A percentile compares a stretch with the other conserved stretches of the same genome.
Evolutionary conservation across 1,139 yeast species (phyloP).

Genomic region (Yamadazyma dendronema): DNA sequence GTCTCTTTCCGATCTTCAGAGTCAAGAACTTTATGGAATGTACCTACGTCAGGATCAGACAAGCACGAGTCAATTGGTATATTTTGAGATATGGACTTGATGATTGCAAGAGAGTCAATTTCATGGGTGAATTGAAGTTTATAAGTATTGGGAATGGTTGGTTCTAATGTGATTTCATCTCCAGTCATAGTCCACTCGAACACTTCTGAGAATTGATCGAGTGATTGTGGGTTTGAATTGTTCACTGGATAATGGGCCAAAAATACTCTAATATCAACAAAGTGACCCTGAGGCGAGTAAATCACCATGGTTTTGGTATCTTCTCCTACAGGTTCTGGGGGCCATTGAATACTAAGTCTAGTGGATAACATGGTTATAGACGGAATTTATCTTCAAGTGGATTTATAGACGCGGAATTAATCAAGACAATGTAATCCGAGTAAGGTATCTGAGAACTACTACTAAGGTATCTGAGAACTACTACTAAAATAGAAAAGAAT

Average conservation of each 20-base stretch:
- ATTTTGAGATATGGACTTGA: slow-evolving; percentile 22
- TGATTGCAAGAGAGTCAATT: slow-evolving; percentile 39
- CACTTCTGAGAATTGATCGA: slow-evolving; percentile 19
- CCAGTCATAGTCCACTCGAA: slow-evolving; percentile 43
- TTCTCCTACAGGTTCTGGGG: slow-evolving; percentile 42
- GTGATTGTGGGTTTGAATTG: slow-evolving; percentile 11
- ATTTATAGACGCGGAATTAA: slow-evolving; percentile 3
- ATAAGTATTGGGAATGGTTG: slow-evolving; percentile 22
- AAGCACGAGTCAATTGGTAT: slow-evolving; percentile 21
- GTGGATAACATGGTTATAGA: slow-evolving; percentile 35
- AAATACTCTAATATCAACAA: slow-evolving; percentile 42
- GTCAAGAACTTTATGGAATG: slow-evolving; percentile 35
- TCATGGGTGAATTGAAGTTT: slow-evolving; percentile 40
- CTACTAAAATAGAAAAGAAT: background rate
- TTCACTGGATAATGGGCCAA: slow-evolving; percentile 24
- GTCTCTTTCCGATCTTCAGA: slow-evolving; percentile 50
- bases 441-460: too few relatives aligned
- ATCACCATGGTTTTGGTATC: slow-evolving; percentile 52
- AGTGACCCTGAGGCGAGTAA: slow-evolving; percentile 42
- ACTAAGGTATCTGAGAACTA: too few relatives aligned
- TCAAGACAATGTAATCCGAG: too few relatives aligned
- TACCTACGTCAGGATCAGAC: slow-evolving; percentile 46
- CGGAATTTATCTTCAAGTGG: background rate
- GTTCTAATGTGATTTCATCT: slow-evolving; percentile 27
- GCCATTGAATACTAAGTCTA: slow-evolving; percentile 55